Evolutionary conservation across 2,329 filamentous ascomycete species (phyloP).

Genomic region (Fusarium musae): DNA sequence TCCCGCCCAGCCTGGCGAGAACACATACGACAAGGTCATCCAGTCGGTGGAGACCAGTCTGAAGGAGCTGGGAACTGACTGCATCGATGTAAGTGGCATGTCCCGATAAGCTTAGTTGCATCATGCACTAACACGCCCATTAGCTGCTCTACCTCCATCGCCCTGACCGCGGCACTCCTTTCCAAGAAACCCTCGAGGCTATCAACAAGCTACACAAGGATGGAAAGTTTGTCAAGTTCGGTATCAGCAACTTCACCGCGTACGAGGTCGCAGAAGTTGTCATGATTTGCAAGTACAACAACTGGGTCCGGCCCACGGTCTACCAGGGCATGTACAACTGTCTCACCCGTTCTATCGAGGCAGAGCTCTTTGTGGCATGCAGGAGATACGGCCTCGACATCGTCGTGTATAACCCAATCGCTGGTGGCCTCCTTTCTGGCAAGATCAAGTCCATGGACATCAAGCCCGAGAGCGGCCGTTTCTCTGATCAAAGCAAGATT

Average conservation of each 20-base stretch:
- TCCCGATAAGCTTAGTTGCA: neutral
- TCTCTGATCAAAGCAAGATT: conserved; percentile 66
- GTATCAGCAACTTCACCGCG: conserved; percentile 85
- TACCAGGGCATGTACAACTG: conserved; percentile 92
- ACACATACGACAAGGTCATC: conserved; percentile 72
- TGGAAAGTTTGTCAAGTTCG: conserved; percentile 84
- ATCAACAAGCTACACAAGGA: conserved; percentile 85
- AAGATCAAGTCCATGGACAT: conserved; percentile 77
- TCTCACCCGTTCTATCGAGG: conserved; percentile 79
- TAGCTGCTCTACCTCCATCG: conserved; percentile 54
- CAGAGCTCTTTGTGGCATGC: conserved; percentile 78
- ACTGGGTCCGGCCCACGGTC: conserved; percentile 84
- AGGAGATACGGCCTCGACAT: conserved; percentile 81
- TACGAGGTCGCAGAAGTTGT: conserved; percentile 90
- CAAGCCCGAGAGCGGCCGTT: conserved; percentile 74
- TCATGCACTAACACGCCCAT: conserved; percentile 8
- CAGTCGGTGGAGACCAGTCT: conserved; percentile 74
- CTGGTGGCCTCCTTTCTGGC: conserved; percentile 82
- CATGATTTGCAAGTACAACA: conserved; percentile 79
- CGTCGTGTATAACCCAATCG: conserved; percentile 84
- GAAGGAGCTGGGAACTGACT: conserved; percentile 76
- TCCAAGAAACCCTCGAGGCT: conserved; percentile 81
- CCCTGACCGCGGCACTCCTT: conserved; percentile 72
- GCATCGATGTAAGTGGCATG: conserved; percentile 68
- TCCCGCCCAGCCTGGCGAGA: conserved; percentile 66